Percentiles rank a stretch among this genome's conserved stretches.
Evolutionary conservation across 1,139 yeast species (phyloP).

Genomic region (Groenewaldozyma sp.): DNA sequence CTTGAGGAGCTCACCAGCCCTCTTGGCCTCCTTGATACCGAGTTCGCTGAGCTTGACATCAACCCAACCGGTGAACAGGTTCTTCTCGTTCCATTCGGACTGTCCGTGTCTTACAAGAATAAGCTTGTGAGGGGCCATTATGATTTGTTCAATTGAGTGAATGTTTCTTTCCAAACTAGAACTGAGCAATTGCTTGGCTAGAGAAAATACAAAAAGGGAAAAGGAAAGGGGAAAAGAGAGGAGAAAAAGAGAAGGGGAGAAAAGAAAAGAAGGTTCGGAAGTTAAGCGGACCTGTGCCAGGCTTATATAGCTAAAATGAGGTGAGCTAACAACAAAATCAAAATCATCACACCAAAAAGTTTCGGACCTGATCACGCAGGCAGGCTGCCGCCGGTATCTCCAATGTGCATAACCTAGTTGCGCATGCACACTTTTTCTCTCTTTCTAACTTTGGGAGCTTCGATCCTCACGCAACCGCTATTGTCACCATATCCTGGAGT

Average conservation of each 20-base stretch:
- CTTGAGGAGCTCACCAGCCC: constrained; percentile 89
- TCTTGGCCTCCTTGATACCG: constrained; percentile 84
- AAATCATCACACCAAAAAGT: too few species aligned
- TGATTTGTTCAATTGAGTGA: background rate
- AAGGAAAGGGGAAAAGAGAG: background rate
- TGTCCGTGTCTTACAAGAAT: constrained; percentile 78
- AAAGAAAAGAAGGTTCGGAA: background rate
- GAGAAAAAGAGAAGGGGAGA: constrained; percentile 15
- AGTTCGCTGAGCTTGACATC: constrained; percentile 78
- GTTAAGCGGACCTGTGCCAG: too few species aligned
- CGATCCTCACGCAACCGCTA: too few species aligned
- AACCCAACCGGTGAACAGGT: constrained; percentile 99
- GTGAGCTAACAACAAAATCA: too few species aligned
- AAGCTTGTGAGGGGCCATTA: constrained; percentile 22
- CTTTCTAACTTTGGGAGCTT: too few species aligned
- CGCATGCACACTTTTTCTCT: too few species aligned
- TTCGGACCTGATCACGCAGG: too few species aligned
- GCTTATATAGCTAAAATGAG: too few species aligned
- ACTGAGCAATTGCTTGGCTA: background rate
- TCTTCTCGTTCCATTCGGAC: constrained; percentile 98
- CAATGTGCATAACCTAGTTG: too few species aligned
- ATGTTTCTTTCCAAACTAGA: background rate
- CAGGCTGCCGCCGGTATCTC: too few species aligned
- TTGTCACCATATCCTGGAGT: too few species aligned
- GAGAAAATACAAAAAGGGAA: background rate